Conservation (phyloP, 108 stramenopile genomes). For the Pseudonitzschia delicatissima region DNA sequence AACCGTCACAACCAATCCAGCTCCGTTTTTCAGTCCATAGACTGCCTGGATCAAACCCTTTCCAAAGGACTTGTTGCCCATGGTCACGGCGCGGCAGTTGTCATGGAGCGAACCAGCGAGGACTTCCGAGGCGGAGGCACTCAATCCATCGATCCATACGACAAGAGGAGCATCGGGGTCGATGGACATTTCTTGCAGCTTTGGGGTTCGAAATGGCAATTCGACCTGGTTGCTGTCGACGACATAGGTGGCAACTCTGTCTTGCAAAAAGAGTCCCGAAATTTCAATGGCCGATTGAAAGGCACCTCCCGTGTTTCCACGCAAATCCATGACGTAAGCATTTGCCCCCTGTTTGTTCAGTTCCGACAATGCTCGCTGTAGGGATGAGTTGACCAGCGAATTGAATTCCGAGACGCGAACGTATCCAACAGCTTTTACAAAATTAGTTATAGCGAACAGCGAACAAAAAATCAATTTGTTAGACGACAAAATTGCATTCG, state of each 20-base stretch:
- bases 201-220: constrained; percentile 66
- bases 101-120: constrained; percentile 89
- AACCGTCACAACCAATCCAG: constrained; percentile 90
- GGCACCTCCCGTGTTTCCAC: constrained; percentile 91
- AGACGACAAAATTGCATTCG: no score
- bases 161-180: constrained; percentile 55
- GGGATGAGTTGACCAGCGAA: constrained; percentile 62
- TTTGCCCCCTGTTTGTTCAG: constrained; percentile 74
- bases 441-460: no score
- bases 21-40: constrained; percentile 90
- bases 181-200: constrained; percentile 39
- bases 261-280: constrained; percentile 80
- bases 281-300: constrained; percentile 94
- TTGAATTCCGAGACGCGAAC: constrained; percentile 89
- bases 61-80: constrained; percentile 88
- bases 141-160: constrained; percentile 74
- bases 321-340: constrained; percentile 84
- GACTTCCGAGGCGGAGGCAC: constrained; percentile 91
- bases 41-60: constrained; percentile 97
- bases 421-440: constrained; percentile 83
- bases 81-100: constrained; percentile 91
- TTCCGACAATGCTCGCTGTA: constrained; percentile 71
- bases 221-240: constrained; percentile 70
- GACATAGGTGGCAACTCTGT: constrained; percentile 79
- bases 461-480: no score